Conservation (phyloP, 441 rosid species). For the Omphalea diandra region DNA sequence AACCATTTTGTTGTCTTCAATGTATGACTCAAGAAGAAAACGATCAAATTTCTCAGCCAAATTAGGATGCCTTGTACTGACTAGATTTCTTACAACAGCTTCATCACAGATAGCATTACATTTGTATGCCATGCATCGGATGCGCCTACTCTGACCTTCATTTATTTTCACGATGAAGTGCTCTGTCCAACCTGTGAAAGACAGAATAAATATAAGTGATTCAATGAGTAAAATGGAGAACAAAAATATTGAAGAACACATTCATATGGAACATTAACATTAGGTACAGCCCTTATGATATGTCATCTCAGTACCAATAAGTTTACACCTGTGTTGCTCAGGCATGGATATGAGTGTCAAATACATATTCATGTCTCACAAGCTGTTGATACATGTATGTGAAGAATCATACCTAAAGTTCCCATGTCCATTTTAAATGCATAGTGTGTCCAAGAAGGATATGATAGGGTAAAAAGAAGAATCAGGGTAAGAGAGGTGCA, state of each 20-base stretch:
- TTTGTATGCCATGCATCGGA: conserved; percentile 68
- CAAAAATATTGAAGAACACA: too few relatives aligned
- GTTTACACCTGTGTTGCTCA: neutral
- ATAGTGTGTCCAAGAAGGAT: neutral
- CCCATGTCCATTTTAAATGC: neutral
- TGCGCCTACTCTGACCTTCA: conserved; percentile 73
- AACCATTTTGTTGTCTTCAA: conserved; percentile 83
- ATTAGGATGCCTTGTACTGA: conserved; percentile 46
- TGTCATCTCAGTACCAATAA: neutral
- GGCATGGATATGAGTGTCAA: neutral
- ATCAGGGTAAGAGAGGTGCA: neutral
- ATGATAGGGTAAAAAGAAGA: neutral
- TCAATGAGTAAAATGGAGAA: too few relatives aligned
- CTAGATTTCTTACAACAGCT: conserved; percentile 50
- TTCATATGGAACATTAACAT: neutral
- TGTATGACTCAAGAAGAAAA: conserved; percentile 76
- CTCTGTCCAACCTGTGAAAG: conserved; percentile 83
- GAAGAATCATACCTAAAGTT: neutral
- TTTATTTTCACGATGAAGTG: conserved; percentile 77
- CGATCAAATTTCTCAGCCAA: conserved; percentile 73
- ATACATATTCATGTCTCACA: neutral
- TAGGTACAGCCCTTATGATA: neutral
- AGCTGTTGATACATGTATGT: neutral
- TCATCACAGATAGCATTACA: conserved; percentile 76
- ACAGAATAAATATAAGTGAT: conserved; percentile 7